These are phyloP conservation scores for Marchantia polymorpha DNA, from an alignment of 225 moss, liverwort and hornwort genomes.

Conservation along the genomic window DNA sequence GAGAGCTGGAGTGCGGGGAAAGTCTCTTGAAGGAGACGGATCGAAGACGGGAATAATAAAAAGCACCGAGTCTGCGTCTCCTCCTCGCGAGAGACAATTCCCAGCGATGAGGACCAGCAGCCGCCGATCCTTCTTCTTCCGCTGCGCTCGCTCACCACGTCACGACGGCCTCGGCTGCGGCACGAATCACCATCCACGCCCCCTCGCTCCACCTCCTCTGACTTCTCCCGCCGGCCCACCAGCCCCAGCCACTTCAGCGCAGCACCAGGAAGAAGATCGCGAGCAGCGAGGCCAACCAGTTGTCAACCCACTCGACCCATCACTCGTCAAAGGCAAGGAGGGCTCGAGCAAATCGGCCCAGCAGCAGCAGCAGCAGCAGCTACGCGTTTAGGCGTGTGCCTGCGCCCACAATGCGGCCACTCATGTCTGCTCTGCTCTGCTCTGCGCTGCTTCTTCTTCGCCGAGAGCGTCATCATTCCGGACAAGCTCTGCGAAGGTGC, in stretches of 20 bases:
- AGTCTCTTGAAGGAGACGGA: background rate
- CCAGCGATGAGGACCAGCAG: no score
- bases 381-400: constrained; percentile 3
- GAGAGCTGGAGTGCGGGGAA: background rate
- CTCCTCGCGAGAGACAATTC: background rate
- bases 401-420: background rate
- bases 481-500: constrained; percentile 4
- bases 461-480: background rate
- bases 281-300: background rate
- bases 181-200: background rate
- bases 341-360: background rate
- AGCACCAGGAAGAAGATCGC: background rate
- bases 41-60: background rate
- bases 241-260: background rate
- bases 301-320: background rate
- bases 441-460: no score
- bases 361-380: no score
- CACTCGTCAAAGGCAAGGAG: background rate
- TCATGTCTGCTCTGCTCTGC: no score
- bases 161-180: no score
- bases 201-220: no score
- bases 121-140: no score
- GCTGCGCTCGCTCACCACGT: no score
- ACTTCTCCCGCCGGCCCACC: no score
- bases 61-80: background rate